A percentile compares a stretch with the other conserved stretches of the same genome.
phyloP scores from a whole-genome alignment of 768 basidiomycete species.

The Lactarius pseudohatsudake region DNA sequence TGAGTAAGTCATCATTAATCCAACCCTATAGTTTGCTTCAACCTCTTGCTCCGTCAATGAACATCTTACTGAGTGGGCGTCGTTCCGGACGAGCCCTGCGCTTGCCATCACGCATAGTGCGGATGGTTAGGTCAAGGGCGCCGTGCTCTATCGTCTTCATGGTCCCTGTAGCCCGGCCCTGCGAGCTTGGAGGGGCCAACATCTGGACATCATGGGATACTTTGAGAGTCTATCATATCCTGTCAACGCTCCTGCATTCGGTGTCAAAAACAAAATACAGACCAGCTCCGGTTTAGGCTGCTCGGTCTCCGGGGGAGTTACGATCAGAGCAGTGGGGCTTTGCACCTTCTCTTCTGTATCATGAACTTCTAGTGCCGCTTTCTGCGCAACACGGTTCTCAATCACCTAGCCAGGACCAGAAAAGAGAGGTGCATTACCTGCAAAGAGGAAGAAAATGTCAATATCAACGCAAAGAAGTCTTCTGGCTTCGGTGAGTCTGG shows the following conservation, averaged over 20 bases:
- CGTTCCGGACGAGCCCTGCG: constrained; percentile 46
- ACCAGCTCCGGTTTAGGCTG: constrained; percentile 22
- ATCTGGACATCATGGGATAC: constrained; percentile 31
- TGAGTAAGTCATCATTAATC: constrained; percentile 22
- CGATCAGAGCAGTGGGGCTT: constrained; percentile 2
- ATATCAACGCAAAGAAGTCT: constrained; percentile 75
- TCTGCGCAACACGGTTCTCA: constrained; percentile 42
- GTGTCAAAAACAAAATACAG: constrained; percentile 6
- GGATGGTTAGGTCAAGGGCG: constrained; percentile 81
- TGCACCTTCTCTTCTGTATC: constrained; percentile 40
- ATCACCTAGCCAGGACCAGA: not conserved
- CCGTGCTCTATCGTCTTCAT: constrained; percentile 67
- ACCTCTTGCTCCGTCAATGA: constrained; percentile 58
- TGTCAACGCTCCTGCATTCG: not conserved
- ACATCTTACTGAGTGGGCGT: constrained; percentile 75
- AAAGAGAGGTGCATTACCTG: constrained; percentile 45
- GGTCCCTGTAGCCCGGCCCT: constrained; percentile 42
- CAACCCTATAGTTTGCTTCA: constrained; percentile 33
- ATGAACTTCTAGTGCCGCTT: constrained; percentile 69
- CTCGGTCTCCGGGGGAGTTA: constrained; percentile 23
- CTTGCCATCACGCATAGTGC: constrained; percentile 71
- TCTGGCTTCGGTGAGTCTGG: constrained; percentile 72
- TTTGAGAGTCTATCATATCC: constrained; percentile 46
- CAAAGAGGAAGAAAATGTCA: constrained; percentile 71
- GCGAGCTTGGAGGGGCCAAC: constrained; percentile 39